Evolutionary conservation across 2,329 filamentous ascomycete genomes (phyloP), one percentile per base, ranked within the genome.

Genomic region (Clathrospora elynae): DNA sequence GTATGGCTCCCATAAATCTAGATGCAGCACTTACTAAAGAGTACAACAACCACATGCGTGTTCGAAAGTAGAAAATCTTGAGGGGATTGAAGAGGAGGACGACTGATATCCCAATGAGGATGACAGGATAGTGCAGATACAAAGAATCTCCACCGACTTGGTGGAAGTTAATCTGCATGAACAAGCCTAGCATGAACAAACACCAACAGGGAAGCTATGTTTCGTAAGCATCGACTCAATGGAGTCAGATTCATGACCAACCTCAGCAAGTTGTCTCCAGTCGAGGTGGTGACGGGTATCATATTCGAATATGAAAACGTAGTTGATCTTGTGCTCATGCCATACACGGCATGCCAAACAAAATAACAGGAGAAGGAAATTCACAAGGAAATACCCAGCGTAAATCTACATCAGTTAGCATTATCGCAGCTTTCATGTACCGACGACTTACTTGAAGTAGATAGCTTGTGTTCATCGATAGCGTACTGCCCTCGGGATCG

Each of bases 221-320:
- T 13, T 8, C 5, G 48, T 64, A 22, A 64, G 53, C 28, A 9
- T 11, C 9, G 6, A 5, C 2, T 12, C 3, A 20, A 6, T 14
- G 6, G 5, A 18, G 7, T 5, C 2, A 3, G 1, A 1, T 5
- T 1, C 2, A 8, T 4, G 22, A 56, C 73, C 58, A 64, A 83
- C 80, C 73, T 93, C 88, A 5, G 87, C 78, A 19, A 96, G 77
- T 67, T 96, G 85, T 56, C 88, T 84, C 90, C 92, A 99, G 69
- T 97, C 89, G 18, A 97, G 75, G 52, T 86, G 83, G 67, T 93
- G 84, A 44, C 92, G 80, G 39, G 86, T 85, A 74, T 97, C 91
- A 64, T 96, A 93, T 72, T 99, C 93, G 64, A 99, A 99, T 57
- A 97, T 90, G 69, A 96, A 96, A 39, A 86, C 82, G 67, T 97